These are phyloP conservation scores for Penicillium roqueforti DNA, from an alignment of 495 filamentous ascomycete species.

Conservation along the genomic window DNA sequence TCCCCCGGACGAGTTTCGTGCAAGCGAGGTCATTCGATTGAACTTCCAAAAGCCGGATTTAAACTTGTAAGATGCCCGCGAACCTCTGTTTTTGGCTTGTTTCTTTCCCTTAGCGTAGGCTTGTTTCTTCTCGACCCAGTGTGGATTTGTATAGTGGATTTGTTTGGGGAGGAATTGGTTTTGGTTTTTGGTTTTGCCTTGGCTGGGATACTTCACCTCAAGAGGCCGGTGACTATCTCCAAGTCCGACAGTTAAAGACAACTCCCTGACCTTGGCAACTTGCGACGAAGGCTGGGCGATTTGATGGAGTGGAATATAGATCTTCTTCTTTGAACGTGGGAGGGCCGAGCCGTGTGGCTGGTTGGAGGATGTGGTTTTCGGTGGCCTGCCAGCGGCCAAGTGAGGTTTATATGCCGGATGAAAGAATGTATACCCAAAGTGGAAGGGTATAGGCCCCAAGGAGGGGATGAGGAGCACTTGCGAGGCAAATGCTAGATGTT, in stretches of 20 bases:
- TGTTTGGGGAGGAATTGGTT: background rate
- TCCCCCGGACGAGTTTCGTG: background rate
- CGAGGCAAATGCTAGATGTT: background rate
- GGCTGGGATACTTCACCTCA: slow-evolving; percentile 1
- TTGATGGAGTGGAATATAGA: background rate
- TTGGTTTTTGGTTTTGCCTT: background rate
- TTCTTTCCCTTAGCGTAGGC: background rate
- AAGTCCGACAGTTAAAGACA: slow-evolving; percentile 2
- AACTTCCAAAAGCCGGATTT: slow-evolving; percentile 6
- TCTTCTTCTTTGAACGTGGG: too few relatives aligned
- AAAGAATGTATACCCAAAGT: too few relatives aligned
- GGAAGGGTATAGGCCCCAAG: too few relatives aligned
- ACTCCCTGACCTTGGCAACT: background rate
- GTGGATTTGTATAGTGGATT: background rate
- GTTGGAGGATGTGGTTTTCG: background rate
- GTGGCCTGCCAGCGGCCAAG: too few relatives aligned
- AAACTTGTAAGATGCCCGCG: background rate
- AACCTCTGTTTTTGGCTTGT: background rate
- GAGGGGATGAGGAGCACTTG: too few relatives aligned
- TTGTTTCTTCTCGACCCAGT: background rate
- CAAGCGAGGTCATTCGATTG: slow-evolving; percentile 2
- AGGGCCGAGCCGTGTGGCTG: too few relatives aligned
- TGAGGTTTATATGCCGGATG: too few relatives aligned
- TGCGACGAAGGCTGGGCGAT: background rate
- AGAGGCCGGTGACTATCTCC: background rate